Percentiles rank a stretch among this genome's conserved stretches.
phyloP scores from a whole-genome alignment of 2,329 filamentous ascomycete genomes.

The Raffaelea albimanens region DNA sequence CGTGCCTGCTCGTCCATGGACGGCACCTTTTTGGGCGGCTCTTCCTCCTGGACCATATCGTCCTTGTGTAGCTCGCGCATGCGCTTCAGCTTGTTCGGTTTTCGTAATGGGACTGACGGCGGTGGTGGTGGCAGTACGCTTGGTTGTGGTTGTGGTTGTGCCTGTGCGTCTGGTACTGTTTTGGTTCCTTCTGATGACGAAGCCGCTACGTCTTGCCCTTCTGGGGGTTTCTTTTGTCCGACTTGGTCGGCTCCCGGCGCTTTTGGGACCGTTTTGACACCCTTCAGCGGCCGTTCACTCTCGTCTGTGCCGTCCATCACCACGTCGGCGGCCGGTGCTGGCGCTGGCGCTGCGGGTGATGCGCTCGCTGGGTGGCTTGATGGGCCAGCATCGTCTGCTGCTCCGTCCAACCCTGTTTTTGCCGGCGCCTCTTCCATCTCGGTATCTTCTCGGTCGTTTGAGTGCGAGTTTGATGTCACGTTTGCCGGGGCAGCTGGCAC shows the following conservation, averaged over 20 bases:
- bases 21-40: neutral
- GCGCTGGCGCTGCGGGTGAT: neutral
- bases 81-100: slow-evolving; percentile 8
- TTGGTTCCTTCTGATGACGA: neutral
- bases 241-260: neutral
- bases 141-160: neutral
- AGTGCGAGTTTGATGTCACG: too few species aligned
- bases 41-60: slow-evolving; percentile 1
- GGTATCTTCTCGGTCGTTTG: too few species aligned
- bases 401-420: too few species aligned
- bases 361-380: too few species aligned
- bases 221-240: neutral
- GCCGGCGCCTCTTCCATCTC: too few species aligned
- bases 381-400: too few species aligned
- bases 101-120: neutral
- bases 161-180: neutral
- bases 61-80: slow-evolving; percentile 7
- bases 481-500: too few species aligned
- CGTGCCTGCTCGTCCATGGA: slow-evolving; percentile 24
- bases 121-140: neutral
- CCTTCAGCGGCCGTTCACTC: neutral
- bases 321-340: neutral
- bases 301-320: neutral
- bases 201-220: neutral
- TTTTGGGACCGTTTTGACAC: neutral